Evolutionary conservation across 495 filamentous ascomycete species (phyloP).

Genomic region (Chaetomium cochliodes): DNA sequence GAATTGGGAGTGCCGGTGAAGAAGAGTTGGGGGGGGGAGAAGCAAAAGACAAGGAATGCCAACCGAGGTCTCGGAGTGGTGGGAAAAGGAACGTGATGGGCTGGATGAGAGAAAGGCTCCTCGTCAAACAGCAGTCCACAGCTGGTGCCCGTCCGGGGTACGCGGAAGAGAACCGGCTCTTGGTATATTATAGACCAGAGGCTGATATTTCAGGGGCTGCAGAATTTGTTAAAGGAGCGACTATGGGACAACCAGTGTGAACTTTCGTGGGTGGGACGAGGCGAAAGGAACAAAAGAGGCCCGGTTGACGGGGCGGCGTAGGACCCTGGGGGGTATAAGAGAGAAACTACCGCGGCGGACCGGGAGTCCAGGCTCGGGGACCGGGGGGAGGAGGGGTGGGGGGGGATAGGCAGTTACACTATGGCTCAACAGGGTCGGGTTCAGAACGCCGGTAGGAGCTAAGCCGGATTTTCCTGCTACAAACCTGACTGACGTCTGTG

Average conservation of each 20-base stretch:
- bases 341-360: constrained; percentile 37
- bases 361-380: constrained; percentile 40
- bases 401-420: constrained; percentile 20
- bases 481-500: constrained; percentile 50
- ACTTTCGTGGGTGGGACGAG: constrained; percentile 37
- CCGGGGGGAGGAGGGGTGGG: constrained; percentile 11
- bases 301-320: constrained; percentile 46
- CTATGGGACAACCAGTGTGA: constrained; percentile 43
- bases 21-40: constrained; percentile 4
- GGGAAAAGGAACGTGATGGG: constrained; percentile 47
- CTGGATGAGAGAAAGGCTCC: constrained; percentile 39
- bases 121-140: constrained; percentile 44
- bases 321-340: constrained; percentile 49
- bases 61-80: constrained; percentile 23
- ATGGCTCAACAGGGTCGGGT: constrained; percentile 46
- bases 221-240: constrained; percentile 45
- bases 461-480: constrained; percentile 52
- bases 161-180: constrained; percentile 50
- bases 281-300: constrained; percentile 38
- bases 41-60: constrained; percentile 27
- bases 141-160: constrained; percentile 39
- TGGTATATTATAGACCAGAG: constrained; percentile 53
- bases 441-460: constrained; percentile 54
- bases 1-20: constrained; percentile 16
- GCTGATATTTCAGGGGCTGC: constrained; percentile 43